Conservation (phyloP, 148 eudicot species). For the Cornus florida region DNA sequence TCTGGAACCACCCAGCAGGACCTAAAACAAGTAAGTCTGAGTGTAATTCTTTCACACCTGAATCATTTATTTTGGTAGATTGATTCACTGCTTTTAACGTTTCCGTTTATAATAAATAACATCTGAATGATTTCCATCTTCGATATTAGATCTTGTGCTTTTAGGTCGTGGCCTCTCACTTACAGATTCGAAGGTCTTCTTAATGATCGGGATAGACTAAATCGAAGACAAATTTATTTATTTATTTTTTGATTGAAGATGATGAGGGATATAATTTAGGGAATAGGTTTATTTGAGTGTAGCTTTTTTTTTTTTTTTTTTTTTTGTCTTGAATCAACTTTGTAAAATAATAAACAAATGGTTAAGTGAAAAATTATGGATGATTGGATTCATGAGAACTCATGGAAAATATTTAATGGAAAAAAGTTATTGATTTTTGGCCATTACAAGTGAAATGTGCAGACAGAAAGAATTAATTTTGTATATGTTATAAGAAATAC, state of each 20-base stretch:
- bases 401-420: background rate
- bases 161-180: background rate
- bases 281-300: background rate
- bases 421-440: background rate
- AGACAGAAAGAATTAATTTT: background rate
- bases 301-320: no score
- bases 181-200: no score
- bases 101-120: background rate
- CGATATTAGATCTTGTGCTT: background rate
- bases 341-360: no score
- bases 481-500: background rate
- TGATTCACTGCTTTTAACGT: background rate
- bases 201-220: no score
- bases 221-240: no score
- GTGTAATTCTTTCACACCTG: background rate
- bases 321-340: background rate
- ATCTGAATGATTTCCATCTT: background rate
- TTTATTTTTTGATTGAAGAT: background rate
- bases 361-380: no score
- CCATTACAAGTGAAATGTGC: background rate
- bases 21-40: conserved; percentile 62
- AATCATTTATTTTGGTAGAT: background rate
- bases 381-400: background rate
- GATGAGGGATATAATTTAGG: background rate
- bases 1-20: conserved; percentile 84